Conservation (phyloP, 306 rosid genomes). For the Cucurbita pepo region DNA sequence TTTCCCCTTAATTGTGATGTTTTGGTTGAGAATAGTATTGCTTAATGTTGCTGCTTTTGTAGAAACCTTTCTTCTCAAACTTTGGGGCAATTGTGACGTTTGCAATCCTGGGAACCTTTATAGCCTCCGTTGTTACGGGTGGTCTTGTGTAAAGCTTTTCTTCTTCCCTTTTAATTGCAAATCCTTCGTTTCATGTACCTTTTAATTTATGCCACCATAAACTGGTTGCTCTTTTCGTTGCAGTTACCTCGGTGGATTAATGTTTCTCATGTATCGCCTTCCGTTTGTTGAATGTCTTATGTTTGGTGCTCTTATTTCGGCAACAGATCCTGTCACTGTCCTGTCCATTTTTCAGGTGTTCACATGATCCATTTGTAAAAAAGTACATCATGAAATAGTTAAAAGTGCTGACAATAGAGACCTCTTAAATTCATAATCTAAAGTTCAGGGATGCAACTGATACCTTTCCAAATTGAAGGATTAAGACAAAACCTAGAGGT, state of each 20-base stretch:
- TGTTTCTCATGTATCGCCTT: conserved; percentile 71
- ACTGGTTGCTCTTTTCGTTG: conserved; percentile 14
- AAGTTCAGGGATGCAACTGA: no score
- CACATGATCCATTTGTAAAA: background rate
- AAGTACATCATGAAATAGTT: background rate
- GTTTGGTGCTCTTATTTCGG: conserved; percentile 98
- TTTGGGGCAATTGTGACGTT: conserved; percentile 97
- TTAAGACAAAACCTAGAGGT: no score
- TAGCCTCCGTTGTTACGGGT: conserved; percentile 85
- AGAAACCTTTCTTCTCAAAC: conserved; percentile 98
- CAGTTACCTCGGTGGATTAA: conserved; percentile 92
- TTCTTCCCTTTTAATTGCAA: background rate
- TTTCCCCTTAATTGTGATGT: background rate
- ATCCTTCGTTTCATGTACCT: background rate
- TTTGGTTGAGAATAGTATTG: background rate
- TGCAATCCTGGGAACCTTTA: conserved; percentile 77
- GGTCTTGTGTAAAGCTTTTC: conserved; percentile 56
- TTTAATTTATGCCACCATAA: conserved; percentile 7
- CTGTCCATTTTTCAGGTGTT: conserved; percentile 91
- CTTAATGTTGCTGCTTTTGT: conserved; percentile 7
- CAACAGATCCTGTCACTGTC: conserved; percentile 96
- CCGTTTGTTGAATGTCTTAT: conserved; percentile 97
- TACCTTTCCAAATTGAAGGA: no score
- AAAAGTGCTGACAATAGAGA: no score
- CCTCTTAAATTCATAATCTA: no score